Conservation (phyloP, 1,284 basidiomycete species). For the Earliella scabrosa region DNA sequence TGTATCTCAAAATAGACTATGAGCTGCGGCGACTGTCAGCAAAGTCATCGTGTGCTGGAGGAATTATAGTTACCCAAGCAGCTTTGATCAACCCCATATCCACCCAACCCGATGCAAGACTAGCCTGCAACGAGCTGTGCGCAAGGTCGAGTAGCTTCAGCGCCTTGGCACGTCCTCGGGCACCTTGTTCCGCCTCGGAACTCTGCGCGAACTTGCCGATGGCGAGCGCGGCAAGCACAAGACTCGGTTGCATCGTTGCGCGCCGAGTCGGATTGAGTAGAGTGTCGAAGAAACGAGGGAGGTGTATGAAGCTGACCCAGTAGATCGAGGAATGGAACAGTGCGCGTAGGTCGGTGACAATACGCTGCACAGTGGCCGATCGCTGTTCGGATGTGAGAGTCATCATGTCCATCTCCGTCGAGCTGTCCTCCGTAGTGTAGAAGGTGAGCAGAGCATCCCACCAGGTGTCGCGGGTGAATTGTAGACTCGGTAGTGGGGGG, state of each 20-base stretch:
- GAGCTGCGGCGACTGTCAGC: slow-evolving; percentile 13
- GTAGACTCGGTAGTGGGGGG: slow-evolving; percentile 13
- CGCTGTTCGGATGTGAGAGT: slow-evolving; percentile 48
- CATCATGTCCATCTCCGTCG: slow-evolving; percentile 11
- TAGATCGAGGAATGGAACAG: slow-evolving; percentile 64
- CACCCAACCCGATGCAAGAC: slow-evolving; percentile 72
- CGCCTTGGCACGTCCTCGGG: slow-evolving; percentile 54
- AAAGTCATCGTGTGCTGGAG: neutral
- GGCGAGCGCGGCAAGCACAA: slow-evolving; percentile 67
- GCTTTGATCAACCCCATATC: slow-evolving; percentile 73
- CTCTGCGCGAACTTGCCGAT: slow-evolving; percentile 72
- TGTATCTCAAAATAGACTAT: slow-evolving; percentile 23
- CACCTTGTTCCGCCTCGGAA: slow-evolving; percentile 53
- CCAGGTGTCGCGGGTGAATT: slow-evolving; percentile 24
- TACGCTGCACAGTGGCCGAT: slow-evolving; percentile 38
- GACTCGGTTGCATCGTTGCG: slow-evolving; percentile 64
- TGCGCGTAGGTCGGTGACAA: slow-evolving; percentile 55
- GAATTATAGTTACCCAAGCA: slow-evolving; percentile 59
- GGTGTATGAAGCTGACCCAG: slow-evolving; percentile 75
- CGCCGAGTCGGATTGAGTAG: slow-evolving; percentile 57
- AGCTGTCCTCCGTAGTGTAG: slow-evolving; percentile 17
- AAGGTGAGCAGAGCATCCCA: slow-evolving; percentile 24
- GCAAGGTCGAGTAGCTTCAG: slow-evolving; percentile 65
- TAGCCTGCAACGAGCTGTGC: slow-evolving; percentile 69
- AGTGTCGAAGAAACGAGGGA: slow-evolving; percentile 64